A percentile compares a stretch with the other conserved stretches of the same genome.
Conservation (phyloP, 2,329 filamentous ascomycete species). For the Conoideocrella luteorostrata region DNA sequence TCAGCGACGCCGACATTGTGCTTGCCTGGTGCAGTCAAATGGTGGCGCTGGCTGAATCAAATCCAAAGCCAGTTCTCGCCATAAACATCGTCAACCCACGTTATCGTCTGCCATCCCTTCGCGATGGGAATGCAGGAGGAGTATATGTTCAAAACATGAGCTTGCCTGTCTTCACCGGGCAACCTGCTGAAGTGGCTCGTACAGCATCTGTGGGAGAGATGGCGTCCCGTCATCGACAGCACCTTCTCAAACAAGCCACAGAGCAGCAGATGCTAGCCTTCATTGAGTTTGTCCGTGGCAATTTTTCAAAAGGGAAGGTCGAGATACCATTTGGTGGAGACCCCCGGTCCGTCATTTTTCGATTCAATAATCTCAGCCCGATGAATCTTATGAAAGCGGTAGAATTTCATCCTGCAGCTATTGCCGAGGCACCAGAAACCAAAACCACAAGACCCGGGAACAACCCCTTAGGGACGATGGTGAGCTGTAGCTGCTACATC, state of each 20-base stretch:
- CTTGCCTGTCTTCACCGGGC: neutral
- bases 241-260: neutral
- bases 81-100: neutral
- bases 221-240: neutral
- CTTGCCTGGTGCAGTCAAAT: neutral
- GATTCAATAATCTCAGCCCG: neutral
- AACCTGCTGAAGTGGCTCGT: neutral
- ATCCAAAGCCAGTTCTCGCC: neutral
- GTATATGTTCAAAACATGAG: conserved; percentile 1
- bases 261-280: neutral
- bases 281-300: neutral
- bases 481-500: neutral
- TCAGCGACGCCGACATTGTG: neutral
- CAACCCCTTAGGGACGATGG: neutral
- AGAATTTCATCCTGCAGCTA: neutral
- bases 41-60: neutral
- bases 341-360: neutral
- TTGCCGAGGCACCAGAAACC: neutral
- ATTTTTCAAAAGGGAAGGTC: neutral
- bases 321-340: neutral
- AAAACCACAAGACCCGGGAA: neutral
- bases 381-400: neutral
- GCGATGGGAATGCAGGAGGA: neutral
- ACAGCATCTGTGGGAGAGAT: neutral
- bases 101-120: neutral